These are phyloP conservation scores for Euphorbia tirucalli DNA, from an alignment of 345 rosid species.

Conservation along the genomic window DNA sequence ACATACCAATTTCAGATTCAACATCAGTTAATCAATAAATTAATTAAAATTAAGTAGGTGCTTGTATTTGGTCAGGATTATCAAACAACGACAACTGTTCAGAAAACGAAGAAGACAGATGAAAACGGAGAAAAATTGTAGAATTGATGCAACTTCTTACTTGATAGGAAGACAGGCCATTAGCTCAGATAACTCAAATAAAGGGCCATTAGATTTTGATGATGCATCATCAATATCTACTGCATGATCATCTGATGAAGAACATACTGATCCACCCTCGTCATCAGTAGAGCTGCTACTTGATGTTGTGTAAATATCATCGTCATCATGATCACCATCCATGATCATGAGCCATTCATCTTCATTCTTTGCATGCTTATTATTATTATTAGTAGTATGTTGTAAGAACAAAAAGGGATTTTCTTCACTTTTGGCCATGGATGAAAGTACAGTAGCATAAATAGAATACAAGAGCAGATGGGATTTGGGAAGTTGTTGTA, in stretches of 20 bases:
- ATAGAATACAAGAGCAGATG: too few relatives aligned
- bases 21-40: too few relatives aligned
- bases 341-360: slow-evolving; percentile 17
- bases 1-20: background rate
- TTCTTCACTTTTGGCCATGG: slow-evolving; percentile 14
- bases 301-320: too few relatives aligned
- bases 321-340: slow-evolving; percentile 11
- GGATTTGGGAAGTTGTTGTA: too few relatives aligned
- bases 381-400: background rate
- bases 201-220: slow-evolving; percentile 23
- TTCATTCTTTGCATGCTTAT: slow-evolving; percentile 5
- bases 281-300: too few relatives aligned
- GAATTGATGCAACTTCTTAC: slow-evolving; percentile 18
- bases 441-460: background rate
- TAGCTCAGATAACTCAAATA: slow-evolving; percentile 31
- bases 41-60: too few relatives aligned
- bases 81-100: too few relatives aligned
- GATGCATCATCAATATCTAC: slow-evolving; percentile 28
- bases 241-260: slow-evolving; percentile 21
- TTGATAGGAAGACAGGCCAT: slow-evolving; percentile 35
- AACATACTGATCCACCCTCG: slow-evolving; percentile 15
- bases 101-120: too few relatives aligned
- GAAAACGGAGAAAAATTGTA: too few relatives aligned
- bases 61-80: too few relatives aligned
- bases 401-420: background rate